Base-by-base conservation (phyloP, 2,329 filamentous ascomycete genomes). In the Colletotrichum destructivum region DNA sequence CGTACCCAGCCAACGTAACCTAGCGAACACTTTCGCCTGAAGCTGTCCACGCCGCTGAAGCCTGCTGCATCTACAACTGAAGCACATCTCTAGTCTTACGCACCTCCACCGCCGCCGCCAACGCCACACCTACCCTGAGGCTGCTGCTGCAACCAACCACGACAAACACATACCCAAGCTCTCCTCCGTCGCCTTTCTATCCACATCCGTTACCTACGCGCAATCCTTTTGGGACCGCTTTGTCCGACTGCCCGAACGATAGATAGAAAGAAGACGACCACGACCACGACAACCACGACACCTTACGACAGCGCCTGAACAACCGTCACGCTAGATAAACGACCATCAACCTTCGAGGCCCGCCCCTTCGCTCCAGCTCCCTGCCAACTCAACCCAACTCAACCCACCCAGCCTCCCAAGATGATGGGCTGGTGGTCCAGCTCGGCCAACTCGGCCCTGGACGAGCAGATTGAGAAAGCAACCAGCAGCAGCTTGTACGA, bases 401-500 rank as follows among this genome's bases (percentile, higher is more conserved):
- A 59, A 63, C 66, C n/a, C 62, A 26, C 66, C 63, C 42, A 62
- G 61, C 59, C 46, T 62, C 51, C 47, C 75, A 86, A 84, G 77
- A 93, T 88, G 88, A 98, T 98, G 95, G 92, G 94, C 81, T 95
- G 95, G 88, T 99, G 96, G 96, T 98, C 97, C 81, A 94, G 93
- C 76, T 96, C 94, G 81, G 90, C 92, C 84, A 94, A 94, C 83
- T 94, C 92, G 80, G 94, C 95, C 84, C 89, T 99, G 84, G 96
- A 99, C 83, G 95, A 98, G 85, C 96, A 98, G 88, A 93, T 99
- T 79, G 96, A 98, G 82, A 94, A 93, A 83, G 96, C 96, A 63
- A 99, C 96, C 18, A 92, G 93, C 75, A 98, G 94, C 80, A 98
- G 95, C 83, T 88, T 99, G 93, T 98, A 90, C 74, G 92, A 26